phyloP scores from a whole-genome alignment of 176 grass and related monocot genomes.

The Metroxylon sagu region DNA sequence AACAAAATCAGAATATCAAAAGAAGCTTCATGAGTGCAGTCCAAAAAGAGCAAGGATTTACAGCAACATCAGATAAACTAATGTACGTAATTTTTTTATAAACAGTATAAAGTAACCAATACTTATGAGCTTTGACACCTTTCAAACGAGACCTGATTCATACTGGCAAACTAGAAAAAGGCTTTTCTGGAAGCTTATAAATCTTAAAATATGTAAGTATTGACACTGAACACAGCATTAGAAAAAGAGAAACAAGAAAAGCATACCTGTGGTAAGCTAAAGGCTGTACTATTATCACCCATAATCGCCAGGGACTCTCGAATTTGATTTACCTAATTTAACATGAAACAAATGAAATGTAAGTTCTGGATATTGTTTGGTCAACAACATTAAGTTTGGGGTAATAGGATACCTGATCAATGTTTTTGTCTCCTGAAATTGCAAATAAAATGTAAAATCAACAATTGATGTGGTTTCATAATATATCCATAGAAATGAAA shows the following conservation, averaged over 20 bases:
- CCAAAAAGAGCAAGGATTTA: too few species aligned
- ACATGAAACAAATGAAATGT: constrained; percentile 7
- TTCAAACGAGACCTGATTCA: too few species aligned
- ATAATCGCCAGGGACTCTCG: constrained; percentile 84
- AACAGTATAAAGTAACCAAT: too few species aligned
- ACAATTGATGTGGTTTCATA: neutral
- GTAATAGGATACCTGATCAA: constrained; percentile 58
- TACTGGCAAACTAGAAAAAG: too few species aligned
- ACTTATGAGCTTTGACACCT: too few species aligned
- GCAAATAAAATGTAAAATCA: constrained; percentile 29
- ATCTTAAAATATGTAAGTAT: too few species aligned
- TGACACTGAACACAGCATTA: neutral
- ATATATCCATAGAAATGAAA: constrained; percentile 4
- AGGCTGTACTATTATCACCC: constrained; percentile 85
- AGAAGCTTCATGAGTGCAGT: too few species aligned
- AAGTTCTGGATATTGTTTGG: constrained; percentile 3
- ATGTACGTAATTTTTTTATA: too few species aligned
- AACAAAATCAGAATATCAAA: too few species aligned
- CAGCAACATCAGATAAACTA: too few species aligned
- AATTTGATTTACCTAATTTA: constrained; percentile 83
- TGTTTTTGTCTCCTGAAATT: constrained; percentile 70
- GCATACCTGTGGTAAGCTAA: constrained; percentile 88
- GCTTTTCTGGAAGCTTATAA: too few species aligned
- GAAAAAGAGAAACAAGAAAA: neutral
- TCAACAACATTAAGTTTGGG: constrained; percentile 11